Conservation (phyloP, 495 filamentous ascomycete genomes). For the Aspergillus steynii region DNA sequence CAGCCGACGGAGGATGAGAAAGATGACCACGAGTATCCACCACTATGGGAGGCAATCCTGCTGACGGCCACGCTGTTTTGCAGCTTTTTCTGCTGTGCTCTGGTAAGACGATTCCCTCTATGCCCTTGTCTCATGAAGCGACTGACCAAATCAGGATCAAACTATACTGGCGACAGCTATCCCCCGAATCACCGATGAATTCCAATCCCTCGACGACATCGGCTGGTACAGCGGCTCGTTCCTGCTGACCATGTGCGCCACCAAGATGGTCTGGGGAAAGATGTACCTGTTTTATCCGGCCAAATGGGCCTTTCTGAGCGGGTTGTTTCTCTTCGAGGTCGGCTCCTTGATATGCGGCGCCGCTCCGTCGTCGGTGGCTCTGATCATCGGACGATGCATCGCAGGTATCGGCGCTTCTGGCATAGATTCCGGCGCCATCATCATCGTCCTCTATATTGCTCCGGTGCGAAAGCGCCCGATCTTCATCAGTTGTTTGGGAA, state of each 20-base stretch:
- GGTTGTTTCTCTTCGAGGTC: conserved; percentile 1
- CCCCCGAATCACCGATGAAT: conserved; percentile 60
- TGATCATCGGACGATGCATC: conserved; percentile 1
- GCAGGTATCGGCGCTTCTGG: conserved; percentile 29
- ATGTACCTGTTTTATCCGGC: conserved; percentile 4
- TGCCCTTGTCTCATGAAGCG: neutral
- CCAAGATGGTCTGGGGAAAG: conserved; percentile 3
- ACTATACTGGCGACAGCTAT: conserved; percentile 36
- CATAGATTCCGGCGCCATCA: conserved; percentile 28
- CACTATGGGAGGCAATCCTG: neutral
- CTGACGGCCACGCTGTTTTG: neutral
- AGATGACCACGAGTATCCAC: neutral
- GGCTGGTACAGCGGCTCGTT: conserved; percentile 67
- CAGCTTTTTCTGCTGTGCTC: neutral
- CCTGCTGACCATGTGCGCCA: conserved; percentile 51
- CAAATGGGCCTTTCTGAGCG: neutral
- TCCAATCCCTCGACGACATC: conserved; percentile 64
- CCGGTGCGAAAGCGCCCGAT: conserved; percentile 34
- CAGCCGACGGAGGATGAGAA: neutral
- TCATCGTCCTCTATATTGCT: conserved; percentile 34
- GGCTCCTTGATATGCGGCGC: neutral
- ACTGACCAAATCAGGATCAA: neutral
- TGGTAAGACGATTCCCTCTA: neutral
- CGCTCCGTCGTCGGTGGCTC: neutral
- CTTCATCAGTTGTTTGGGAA: conserved; percentile 41